These are phyloP conservation scores for Picochlorum costavermella DNA, from an alignment of 139 green algal genomes.

Conservation along the genomic window DNA sequence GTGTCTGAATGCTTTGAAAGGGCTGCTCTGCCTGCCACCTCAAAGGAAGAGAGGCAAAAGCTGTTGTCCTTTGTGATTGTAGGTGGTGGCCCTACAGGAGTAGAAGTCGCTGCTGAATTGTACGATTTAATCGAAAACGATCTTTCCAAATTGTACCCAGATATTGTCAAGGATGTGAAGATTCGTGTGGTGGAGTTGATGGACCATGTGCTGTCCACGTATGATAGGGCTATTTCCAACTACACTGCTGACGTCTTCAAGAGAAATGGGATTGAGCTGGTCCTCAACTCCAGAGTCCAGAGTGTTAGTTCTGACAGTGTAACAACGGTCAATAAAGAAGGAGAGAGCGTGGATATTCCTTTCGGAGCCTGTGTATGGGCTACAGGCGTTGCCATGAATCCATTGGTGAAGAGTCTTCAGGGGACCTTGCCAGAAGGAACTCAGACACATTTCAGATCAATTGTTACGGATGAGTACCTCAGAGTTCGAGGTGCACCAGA, in stretches of 20 bases:
- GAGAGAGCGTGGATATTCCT: slow-evolving; percentile 40
- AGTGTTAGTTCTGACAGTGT: slow-evolving; percentile 39
- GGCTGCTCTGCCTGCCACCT: slow-evolving; percentile 58
- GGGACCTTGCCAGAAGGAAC: slow-evolving; percentile 42
- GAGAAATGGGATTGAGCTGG: slow-evolving; percentile 46
- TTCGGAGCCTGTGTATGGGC: slow-evolving; percentile 88
- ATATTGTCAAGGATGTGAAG: slow-evolving; percentile 40
- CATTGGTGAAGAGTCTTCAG: slow-evolving; percentile 74
- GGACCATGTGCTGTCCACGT: slow-evolving; percentile 84
- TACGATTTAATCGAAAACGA: slow-evolving; percentile 75
- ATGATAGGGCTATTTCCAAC: slow-evolving; percentile 75
- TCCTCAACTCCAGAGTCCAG: slow-evolving; percentile 69
- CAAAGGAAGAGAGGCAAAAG: slow-evolving; percentile 49
- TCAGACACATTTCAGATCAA: slow-evolving; percentile 79
- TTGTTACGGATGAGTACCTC: slow-evolving; percentile 75
- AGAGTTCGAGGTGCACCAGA: slow-evolving; percentile 61
- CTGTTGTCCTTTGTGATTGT: slow-evolving; percentile 87
- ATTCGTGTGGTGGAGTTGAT: slow-evolving; percentile 79
- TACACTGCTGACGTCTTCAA: slow-evolving; percentile 59
- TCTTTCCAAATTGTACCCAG: slow-evolving; percentile 54
- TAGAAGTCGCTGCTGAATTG: slow-evolving; percentile 87
- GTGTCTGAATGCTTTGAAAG: slow-evolving; percentile 86
- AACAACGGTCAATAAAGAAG: slow-evolving; percentile 45
- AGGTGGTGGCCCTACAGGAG: slow-evolving; percentile 80
- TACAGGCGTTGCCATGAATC: slow-evolving; percentile 83